A percentile compares a stretch with the other conserved stretches of the same genome.
Evolutionary conservation across 345 rosid genomes (phyloP).

Genomic region (Jatropha curcas): DNA sequence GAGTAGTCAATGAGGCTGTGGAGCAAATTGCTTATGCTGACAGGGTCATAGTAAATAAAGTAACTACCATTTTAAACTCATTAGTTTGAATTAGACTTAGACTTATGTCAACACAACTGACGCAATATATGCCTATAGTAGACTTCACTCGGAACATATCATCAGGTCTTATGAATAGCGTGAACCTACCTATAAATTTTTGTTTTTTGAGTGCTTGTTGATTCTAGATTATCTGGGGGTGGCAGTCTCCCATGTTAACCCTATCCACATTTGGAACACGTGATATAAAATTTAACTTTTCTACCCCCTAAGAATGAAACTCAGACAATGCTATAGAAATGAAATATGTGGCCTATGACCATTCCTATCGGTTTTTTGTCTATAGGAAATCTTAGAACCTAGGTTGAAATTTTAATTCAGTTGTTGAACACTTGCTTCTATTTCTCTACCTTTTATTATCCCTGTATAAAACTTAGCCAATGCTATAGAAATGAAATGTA

Average conservation of each 20-base stretch:
- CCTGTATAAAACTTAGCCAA: background rate
- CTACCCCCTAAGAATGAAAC: background rate
- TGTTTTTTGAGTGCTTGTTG: background rate
- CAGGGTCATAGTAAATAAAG: slow-evolving; percentile 88
- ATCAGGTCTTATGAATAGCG: background rate
- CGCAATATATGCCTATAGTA: background rate
- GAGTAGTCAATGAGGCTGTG: slow-evolving; percentile 93
- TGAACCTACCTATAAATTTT: background rate
- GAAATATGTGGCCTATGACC: background rate
- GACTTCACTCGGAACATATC: background rate
- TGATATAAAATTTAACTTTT: background rate
- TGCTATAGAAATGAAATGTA: slow-evolving; percentile 6
- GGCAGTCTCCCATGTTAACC: background rate
- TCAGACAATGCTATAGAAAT: slow-evolving; percentile 4
- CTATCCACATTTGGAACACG: too few relatives aligned
- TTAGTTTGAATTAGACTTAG: background rate
- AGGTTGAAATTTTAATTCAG: background rate
- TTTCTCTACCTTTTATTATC: background rate
- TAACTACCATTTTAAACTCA: slow-evolving; percentile 11
- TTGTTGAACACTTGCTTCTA: too few relatives aligned
- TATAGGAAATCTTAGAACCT: background rate
- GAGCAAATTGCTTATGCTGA: slow-evolving; percentile 99
- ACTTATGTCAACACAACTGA: background rate
- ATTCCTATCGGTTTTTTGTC: background rate
- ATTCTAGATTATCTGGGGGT: background rate